Base-by-base conservation (phyloP, 768 basidiomycete species). In the Plicaturopsis crispa region DNA sequence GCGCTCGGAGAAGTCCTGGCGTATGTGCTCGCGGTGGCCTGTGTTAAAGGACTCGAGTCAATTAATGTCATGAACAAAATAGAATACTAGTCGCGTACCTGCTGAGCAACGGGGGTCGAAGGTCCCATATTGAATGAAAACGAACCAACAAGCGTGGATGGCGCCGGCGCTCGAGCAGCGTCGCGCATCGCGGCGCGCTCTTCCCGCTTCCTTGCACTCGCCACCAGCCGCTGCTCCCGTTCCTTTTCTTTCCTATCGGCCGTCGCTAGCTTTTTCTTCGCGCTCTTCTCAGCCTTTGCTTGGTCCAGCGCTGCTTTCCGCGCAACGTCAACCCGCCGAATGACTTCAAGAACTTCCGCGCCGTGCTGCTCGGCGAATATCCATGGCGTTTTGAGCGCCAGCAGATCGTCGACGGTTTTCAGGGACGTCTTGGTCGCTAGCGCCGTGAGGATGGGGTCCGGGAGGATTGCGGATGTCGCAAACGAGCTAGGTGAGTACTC, bases 391-490 rank as follows among this genome's bases (percentile, higher is more conserved):
- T 41, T 38, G 36, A 50, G 16, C 16, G 8, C 28, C 11, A 35
- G 30, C 6, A 54, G 36, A 32, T 54, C 53, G 0, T 38, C 46
- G 18, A 45, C 11, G 11, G 48, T 46, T 7, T 20, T 14, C 2
- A 52, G 36, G 10, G 38, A 39, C 4, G 45, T 40, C 8, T 36
- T 43, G 5, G 44, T 45, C 6, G 55, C 52, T 17, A 63, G 44
- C 12, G 47, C 45, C 11, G 48, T 52, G 6, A 62, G 40, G 4
- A 49, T 28, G 3, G 38, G 23, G 36, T 63, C 58, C 6, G 59
- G 59, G 8, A 62, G 44, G 20, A 57, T 34, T 1, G 14, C 38
- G 20, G 20, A 17, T 4, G 36, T 33, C 23, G 43, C 41, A 11
- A 26, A 34, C 1, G 41, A 38, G 33, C 26, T 26, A 12, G 24